Evolutionary conservation across 2,329 filamentous ascomycete genomes (phyloP).

Genomic region (Fusarium compactum): DNA sequence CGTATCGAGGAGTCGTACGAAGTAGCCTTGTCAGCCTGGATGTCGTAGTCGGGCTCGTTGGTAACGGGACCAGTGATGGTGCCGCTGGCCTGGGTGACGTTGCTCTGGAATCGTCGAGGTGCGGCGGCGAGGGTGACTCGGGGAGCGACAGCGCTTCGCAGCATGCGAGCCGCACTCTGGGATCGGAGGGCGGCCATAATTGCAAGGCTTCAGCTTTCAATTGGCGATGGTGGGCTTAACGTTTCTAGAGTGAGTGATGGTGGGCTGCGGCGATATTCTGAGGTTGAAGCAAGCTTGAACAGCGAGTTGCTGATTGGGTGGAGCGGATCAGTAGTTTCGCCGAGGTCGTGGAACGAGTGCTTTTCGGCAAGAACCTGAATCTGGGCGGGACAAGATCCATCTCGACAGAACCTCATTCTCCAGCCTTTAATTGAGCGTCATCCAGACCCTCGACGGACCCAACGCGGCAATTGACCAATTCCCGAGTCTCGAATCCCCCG

Average conservation of each 20-base stretch:
- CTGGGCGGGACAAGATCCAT: conserved; percentile 45
- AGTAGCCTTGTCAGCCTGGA: conserved; percentile 86
- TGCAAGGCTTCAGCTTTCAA: conserved; percentile 48
- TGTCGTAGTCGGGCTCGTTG: conserved; percentile 85
- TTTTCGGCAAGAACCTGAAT: conserved; percentile 58
- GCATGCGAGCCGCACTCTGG: conserved; percentile 63
- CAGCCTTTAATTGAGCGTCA: conserved; percentile 53
- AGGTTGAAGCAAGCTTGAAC: conserved; percentile 48
- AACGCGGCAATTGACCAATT: conserved; percentile 47
- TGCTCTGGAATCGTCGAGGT: conserved; percentile 68
- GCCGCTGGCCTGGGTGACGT: conserved; percentile 58
- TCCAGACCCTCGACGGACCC: conserved; percentile 49
- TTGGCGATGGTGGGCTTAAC: conserved; percentile 36
- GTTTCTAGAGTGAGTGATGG: conserved; percentile 42
- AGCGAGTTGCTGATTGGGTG: conserved; percentile 56
- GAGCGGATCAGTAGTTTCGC: conserved; percentile 58
- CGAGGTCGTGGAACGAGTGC: conserved; percentile 57
- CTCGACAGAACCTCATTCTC: conserved; percentile 44
- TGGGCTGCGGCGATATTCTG: conserved; percentile 48
- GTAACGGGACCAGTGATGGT: conserved; percentile 56
- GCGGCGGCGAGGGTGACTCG: conserved; percentile 56
- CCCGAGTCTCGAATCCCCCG: conserved; percentile 41
- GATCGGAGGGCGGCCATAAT: conserved; percentile 76
- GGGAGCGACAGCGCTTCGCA: conserved; percentile 60
- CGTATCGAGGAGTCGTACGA: conserved; percentile 69